Evolutionary conservation across 2,329 filamentous ascomycete species (phyloP).

Genomic region (Byssochlamys sp.): DNA sequence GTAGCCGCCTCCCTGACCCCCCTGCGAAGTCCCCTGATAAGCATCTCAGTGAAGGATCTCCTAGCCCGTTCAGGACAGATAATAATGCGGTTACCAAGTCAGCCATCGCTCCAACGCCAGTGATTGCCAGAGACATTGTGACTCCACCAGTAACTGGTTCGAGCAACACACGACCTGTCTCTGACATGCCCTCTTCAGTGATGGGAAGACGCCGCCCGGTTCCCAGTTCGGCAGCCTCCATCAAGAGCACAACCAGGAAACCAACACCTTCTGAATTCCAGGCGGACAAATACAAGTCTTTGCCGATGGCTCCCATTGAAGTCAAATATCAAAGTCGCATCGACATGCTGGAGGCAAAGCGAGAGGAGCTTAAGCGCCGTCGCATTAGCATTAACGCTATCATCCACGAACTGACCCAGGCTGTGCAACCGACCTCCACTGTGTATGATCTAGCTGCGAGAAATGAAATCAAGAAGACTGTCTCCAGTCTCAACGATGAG

Average conservation of each 20-base stretch:
- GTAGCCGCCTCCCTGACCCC: neutral
- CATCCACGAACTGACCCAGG: conserved; percentile 67
- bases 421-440: conserved; percentile 61
- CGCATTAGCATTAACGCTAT: conserved; percentile 62
- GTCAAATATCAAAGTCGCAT: conserved; percentile 54
- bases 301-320: conserved; percentile 55
- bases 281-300: conserved; percentile 39
- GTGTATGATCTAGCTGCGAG: conserved; percentile 56
- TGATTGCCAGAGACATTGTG: neutral
- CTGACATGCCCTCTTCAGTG: conserved; percentile 24
- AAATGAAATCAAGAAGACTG: conserved; percentile 51
- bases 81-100: neutral
- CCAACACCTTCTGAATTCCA: conserved; percentile 29
- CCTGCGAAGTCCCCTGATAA: neutral
- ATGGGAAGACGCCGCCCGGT: conserved; percentile 33
- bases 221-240: conserved; percentile 19
- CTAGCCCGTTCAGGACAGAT: neutral
- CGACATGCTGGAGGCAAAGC: conserved; percentile 55
- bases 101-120: neutral
- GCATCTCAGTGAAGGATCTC: neutral
- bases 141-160: conserved; percentile 14
- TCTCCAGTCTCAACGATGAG: conserved; percentile 56
- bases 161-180: conserved; percentile 25
- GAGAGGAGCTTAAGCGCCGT: conserved; percentile 56
- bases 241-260: conserved; percentile 31